Evolutionary conservation across 192 early-diverging fungal genomes (phyloP), one percentile per base, ranked within the genome.

Genomic region (Phlyctochytrium bullatum): DNA sequence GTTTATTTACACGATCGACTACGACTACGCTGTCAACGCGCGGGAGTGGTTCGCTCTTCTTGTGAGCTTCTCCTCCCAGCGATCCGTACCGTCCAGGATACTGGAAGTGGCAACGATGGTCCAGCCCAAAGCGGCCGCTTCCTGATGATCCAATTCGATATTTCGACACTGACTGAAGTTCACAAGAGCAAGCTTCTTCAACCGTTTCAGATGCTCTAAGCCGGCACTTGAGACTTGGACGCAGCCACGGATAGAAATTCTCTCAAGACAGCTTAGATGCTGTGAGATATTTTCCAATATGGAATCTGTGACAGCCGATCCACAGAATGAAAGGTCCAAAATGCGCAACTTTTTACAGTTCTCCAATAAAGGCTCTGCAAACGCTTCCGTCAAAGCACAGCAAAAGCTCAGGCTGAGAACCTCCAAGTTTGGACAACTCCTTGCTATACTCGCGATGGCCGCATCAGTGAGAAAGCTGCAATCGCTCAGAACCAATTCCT

Each of bases 381-480:
- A 80, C 16, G 66, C 53, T 61, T 92, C 90, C 0, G 88, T 90
- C 16, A 92, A 61, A 0, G 90, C 83, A 73, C 90, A 92, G 65
- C 91, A 92, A 67, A 92, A 92, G 27, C 85, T 87, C 17, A 92
- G 81, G 4, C 80, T 84, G 2, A 91, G 71, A 17, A 65, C 53
- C 56, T 79, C 51, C 0, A 92, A 72, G 1, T 73, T 65, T 23
- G 87, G 86, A 68, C 88, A 87, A 16, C 74, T 73, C 0, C 67
- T 67, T 0, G 83, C 79, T 20, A 92, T 36, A n/a, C 67, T 60
- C 3, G 75, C 36, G 29, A 91, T 82, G 1, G 90, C 80, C 2
- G 72, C 74, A 53, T 92, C 89, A 2, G 88, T 86, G 16, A 93
- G 69, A 62, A 92, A 93, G 1, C 86, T 88, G 68, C 91, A 93